phyloP scores from a whole-genome alignment of 345 rosid genomes.

The Combretum micranthum region DNA sequence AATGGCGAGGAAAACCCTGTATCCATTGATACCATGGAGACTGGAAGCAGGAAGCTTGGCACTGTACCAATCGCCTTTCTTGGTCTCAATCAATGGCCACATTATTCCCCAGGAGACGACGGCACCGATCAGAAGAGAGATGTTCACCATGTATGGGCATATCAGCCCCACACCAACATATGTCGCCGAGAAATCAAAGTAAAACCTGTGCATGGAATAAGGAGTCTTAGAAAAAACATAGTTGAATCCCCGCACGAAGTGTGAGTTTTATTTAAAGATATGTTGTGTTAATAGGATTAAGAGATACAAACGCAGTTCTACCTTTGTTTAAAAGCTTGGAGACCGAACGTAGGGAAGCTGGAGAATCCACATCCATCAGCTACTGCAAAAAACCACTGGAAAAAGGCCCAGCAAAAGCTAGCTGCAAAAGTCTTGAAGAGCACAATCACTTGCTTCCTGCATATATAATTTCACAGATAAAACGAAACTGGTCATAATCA shows the following conservation, averaged over 20 bases:
- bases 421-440: conserved; percentile 35
- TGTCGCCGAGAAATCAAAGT: conserved; percentile 84
- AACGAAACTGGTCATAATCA: background rate
- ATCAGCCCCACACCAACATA: conserved; percentile 95
- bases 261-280: too few relatives aligned
- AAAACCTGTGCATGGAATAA: conserved; percentile 38
- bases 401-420: conserved; percentile 50
- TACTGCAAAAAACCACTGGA: conserved; percentile 61
- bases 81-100: conserved; percentile 70
- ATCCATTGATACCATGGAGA: conserved; percentile 80
- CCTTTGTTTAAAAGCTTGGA: conserved; percentile 50
- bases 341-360: conserved; percentile 76
- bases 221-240: background rate
- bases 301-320: too few relatives aligned
- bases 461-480: background rate
- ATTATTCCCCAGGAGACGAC: conserved; percentile 75
- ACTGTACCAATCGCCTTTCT: conserved; percentile 72
- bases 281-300: too few relatives aligned
- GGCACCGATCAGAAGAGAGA: conserved; percentile 74
- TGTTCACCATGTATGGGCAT: conserved; percentile 78
- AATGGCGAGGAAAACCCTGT: conserved; percentile 75
- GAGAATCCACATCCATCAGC: conserved; percentile 70
- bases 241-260: too few relatives aligned
- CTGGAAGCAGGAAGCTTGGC: conserved; percentile 33
- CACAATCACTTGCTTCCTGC: conserved; percentile 47